Percentiles rank a stretch among this genome's conserved stretches.
These are phyloP conservation scores for Calocybe cyanea DNA, from an alignment of 768 basidiomycete species.

Conservation along the genomic window DNA sequence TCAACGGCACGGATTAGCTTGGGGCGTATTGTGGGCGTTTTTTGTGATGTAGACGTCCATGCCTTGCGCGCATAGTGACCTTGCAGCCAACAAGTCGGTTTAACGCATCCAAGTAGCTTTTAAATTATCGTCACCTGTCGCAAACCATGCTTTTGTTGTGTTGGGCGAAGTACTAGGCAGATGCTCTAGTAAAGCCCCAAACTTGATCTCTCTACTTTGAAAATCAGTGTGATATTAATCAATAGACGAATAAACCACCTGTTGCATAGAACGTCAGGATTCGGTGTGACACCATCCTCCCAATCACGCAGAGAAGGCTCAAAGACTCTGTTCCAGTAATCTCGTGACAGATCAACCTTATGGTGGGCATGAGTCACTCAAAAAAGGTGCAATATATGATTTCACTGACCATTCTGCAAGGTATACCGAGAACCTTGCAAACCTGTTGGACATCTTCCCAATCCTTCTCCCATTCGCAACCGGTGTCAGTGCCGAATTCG, in stretches of 20 bases:
- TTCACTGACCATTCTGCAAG: constrained; percentile 60
- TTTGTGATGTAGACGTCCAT: constrained; percentile 31
- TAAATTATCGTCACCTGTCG: constrained; percentile 57
- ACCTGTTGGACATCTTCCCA: constrained; percentile 88
- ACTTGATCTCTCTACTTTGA: constrained; percentile 76
- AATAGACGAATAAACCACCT: constrained; percentile 34
- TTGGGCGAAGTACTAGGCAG: constrained; percentile 32
- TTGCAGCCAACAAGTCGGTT: constrained; percentile 17
- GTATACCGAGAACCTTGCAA: constrained; percentile 67
- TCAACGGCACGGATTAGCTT: constrained; percentile 56
- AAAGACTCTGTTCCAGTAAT: constrained; percentile 92
- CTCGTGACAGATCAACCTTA: constrained; percentile 81
- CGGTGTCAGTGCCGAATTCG: constrained; percentile 72
- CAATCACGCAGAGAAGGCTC: constrained; percentile 78
- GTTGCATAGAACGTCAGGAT: constrained; percentile 94
- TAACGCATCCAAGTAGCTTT: background rate
- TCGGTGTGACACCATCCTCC: constrained; percentile 80
- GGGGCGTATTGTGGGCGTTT: constrained; percentile 31
- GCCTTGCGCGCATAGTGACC: constrained; percentile 85
- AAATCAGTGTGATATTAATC: background rate
- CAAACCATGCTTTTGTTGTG: constrained; percentile 55
- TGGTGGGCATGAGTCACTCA: constrained; percentile 3
- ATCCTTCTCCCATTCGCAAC: constrained; percentile 95
- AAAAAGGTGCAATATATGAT: constrained; percentile 10
- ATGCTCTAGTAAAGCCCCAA: constrained; percentile 73